phyloP scores from a whole-genome alignment of 768 basidiomycete genomes.

The Suillus paluster region DNA sequence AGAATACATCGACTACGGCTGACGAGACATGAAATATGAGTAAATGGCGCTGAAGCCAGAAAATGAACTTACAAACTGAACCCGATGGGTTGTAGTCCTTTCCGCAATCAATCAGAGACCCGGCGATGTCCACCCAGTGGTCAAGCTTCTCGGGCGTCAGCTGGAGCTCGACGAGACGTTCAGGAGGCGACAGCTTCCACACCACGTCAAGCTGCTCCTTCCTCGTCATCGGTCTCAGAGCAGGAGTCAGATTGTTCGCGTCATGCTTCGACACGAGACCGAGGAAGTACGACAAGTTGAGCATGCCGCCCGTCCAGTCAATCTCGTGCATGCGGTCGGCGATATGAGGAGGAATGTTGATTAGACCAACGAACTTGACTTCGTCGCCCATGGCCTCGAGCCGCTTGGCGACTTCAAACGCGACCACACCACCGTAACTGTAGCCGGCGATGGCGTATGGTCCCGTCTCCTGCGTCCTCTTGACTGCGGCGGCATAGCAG shows the following conservation, averaged over 20 bases:
- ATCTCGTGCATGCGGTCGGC: slow-evolving; percentile 46
- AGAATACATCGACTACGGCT: slow-evolving; percentile 31
- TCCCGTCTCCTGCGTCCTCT: slow-evolving; percentile 31
- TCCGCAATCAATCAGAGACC: slow-evolving; percentile 35
- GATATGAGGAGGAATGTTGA: slow-evolving; percentile 43
- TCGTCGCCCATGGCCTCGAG: slow-evolving; percentile 32
- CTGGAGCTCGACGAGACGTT: slow-evolving; percentile 33
- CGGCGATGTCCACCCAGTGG: slow-evolving; percentile 34
- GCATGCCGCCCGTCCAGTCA: slow-evolving; percentile 42
- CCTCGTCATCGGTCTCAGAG: slow-evolving; percentile 23
- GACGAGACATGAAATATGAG: slow-evolving; percentile 5
- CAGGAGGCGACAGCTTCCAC: slow-evolving; percentile 32
- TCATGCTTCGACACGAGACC: slow-evolving; percentile 35
- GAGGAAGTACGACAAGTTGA: slow-evolving; percentile 48
- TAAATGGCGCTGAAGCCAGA: background rate
- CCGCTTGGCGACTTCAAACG: slow-evolving; percentile 40
- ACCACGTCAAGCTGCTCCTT: slow-evolving; percentile 28
- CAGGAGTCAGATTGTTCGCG: slow-evolving; percentile 23
- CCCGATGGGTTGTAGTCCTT: slow-evolving; percentile 26
- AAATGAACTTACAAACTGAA: slow-evolving; percentile 30
- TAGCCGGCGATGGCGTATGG: slow-evolving; percentile 43
- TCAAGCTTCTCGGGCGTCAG: slow-evolving; percentile 28
- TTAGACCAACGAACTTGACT: slow-evolving; percentile 38
- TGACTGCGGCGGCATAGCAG: slow-evolving; percentile 34
- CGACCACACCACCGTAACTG: slow-evolving; percentile 43